A percentile compares a stretch with the other conserved stretches of the same genome.
Conservation (phyloP, 164 flowering plant genomes). For the Saururus chinensis region DNA sequence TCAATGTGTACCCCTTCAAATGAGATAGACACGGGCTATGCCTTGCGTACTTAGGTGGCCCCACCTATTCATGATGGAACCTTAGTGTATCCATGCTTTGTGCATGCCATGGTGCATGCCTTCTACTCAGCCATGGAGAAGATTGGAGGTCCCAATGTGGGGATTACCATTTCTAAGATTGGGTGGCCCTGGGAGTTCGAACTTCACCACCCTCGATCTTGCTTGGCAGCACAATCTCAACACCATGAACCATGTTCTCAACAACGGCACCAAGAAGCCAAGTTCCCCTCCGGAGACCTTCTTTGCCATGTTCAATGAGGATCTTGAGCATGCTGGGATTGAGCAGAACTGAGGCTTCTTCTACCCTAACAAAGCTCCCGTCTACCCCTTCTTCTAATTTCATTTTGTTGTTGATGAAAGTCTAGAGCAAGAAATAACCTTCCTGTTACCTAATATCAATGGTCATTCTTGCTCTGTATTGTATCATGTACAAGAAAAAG, state of each 20-base stretch:
- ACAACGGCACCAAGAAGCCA: constrained; percentile 16
- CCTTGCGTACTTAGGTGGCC: background rate
- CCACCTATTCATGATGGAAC: constrained; percentile 14
- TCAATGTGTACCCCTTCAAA: constrained; percentile 20
- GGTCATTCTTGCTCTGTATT: too few species aligned
- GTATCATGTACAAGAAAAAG: too few species aligned
- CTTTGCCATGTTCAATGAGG: constrained; percentile 21
- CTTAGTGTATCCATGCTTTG: constrained; percentile 11
- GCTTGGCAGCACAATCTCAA: constrained; percentile 15
- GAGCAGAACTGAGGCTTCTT: constrained; percentile 18
- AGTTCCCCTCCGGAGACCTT: constrained; percentile 4
- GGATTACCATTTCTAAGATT: constrained; percentile 15
- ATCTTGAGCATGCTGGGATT: constrained; percentile 9
- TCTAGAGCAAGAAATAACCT: too few species aligned
- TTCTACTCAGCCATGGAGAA: constrained; percentile 21
- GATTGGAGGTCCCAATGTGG: background rate
- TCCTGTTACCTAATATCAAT: too few species aligned
- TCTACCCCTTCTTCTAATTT: constrained; percentile 9
- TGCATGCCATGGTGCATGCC: constrained; percentile 27
- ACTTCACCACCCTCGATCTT: constrained; percentile 5
- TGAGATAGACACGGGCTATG: constrained; percentile 7
- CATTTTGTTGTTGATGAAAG: too few species aligned
- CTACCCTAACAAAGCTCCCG: constrained; percentile 15
- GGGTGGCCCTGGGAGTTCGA: constrained; percentile 27
- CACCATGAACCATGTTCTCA: constrained; percentile 4